Base-by-base conservation (phyloP, 2,329 filamentous ascomycete species). In the Setomelanomma holmii region DNA sequence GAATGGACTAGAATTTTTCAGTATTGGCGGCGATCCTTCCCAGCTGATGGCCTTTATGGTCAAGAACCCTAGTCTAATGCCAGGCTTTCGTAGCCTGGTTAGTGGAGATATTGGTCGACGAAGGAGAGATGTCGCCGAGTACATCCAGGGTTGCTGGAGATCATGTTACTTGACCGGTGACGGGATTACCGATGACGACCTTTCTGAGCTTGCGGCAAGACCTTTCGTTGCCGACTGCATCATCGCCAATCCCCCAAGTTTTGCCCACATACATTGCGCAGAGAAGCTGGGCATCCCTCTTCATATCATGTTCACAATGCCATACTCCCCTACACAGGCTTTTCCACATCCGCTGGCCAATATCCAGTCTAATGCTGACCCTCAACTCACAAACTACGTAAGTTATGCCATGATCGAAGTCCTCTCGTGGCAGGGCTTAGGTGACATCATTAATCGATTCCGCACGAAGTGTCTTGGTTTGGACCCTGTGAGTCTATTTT, bases 271-370 rank as follows among this genome's bases (percentile, higher is more conserved):
- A 2, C 88, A 91, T 65, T 82, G 87, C 55, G 89, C 88, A 1
- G 86, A 91, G 74, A 88, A 87, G 67, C 71, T 91, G 60, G 88
- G 87, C 1, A 84, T 91, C 22, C 88, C 89, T 0, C 66, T 90
- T 6, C 88, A 91, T 66, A 82, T 96, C 67, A 95, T 96, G 89
- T 96, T 96, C 75, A 96, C 91, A 1, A 83, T 83, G 80, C 81
- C 81, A 4, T 83, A 78, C 76, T 76, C 63, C 19, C 71, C 66
- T 11, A 82, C 79, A 7, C 66, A 56, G 33, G 75, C 70, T 0
- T 81, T 81, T 55, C 75, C 79, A 0, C 80, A 82, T 66, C 80
- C 80, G 0, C 60, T 83, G 35, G 79, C 80, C 0, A 82, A 81
- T 60, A 53, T 82, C 34, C 68, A 73, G 33, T 60, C 65, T 0